Conservation (phyloP, 345 rosid species). For the Zanthoxylum bungeanum region DNA sequence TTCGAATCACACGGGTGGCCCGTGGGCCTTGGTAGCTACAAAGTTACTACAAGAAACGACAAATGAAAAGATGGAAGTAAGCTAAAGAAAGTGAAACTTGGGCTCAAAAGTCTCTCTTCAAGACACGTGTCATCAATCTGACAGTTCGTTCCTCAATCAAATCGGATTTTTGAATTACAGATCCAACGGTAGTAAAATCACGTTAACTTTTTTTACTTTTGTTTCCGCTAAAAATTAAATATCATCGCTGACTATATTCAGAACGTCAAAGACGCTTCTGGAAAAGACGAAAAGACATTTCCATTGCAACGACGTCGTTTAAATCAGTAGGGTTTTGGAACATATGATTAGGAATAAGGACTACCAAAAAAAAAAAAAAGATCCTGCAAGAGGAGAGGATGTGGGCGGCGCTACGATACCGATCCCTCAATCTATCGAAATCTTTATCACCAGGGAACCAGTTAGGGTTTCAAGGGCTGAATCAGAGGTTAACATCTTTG, state of each 20-base stretch:
- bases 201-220: neutral
- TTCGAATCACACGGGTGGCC: constrained; percentile 1
- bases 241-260: neutral
- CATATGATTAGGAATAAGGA: too few relatives aligned
- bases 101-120: neutral
- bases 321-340: neutral
- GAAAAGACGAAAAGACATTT: neutral
- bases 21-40: neutral
- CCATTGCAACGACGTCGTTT: neutral
- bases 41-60: neutral
- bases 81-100: neutral
- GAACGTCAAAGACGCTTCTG: neutral
- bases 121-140: neutral
- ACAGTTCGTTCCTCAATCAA: neutral
- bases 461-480: constrained; percentile 23
- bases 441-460: constrained; percentile 22
- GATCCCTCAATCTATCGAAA: constrained; percentile 5
- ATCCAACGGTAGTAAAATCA: neutral
- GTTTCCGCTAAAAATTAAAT: neutral
- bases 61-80: neutral
- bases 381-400: constrained; percentile 11
- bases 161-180: neutral
- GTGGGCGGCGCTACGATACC: constrained; percentile 44
- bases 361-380: too few relatives aligned
- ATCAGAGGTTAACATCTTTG: constrained; percentile 20